Evolutionary conservation across 345 rosid species (phyloP), one percentile per base, ranked within the genome.

Genomic region (Mangifera indica): DNA sequence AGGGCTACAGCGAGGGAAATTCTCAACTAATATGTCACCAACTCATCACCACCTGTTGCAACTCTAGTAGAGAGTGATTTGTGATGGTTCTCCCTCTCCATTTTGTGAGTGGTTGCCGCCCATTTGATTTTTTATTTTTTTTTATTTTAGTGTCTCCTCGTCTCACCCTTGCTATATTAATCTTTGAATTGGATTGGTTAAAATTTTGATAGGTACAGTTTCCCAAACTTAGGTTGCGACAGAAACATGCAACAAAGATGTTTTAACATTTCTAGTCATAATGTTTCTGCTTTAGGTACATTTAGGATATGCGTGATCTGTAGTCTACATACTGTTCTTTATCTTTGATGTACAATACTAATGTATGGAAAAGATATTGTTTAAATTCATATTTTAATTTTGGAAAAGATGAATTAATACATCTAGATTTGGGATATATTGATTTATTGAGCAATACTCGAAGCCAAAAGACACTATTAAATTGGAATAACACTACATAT

Each of bases 21-120:
- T 21, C 56, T 44, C 81, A 72, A 72, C 79, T 52, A 72, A 55
- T 49, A 49, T 61, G 69, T 52, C 71, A 44, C 75, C 14, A 66
- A 66, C 48, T n/a, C 37, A 40, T 14, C 24, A 22, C 15, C 21
- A 2, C 14, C 1, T 18, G 40, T 26, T 57, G 72, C 42, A 37
- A 37, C 42, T 56, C 40, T 15, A 44, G 24, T 58, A 63, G 42
- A 14, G 12, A 21, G 14, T 18, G 22, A 51, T 3, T 24, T 58
- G 42, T 3, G 9, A 11, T 25, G 42, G 8, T 34, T 7, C 37
- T 34, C 24, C 42, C 49, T 40, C 53, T 55, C 52, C 24, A 54
- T 15, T 68, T n/a, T 21, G 37, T 48, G 7, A 26, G 67, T 29
- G 42, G 57, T 22, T 53, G 18, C 52, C 52, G 52, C 15, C 52